These are phyloP conservation scores for Eucalyptus brandiana DNA, from an alignment of 345 rosid genomes.

Conservation along the genomic window DNA sequence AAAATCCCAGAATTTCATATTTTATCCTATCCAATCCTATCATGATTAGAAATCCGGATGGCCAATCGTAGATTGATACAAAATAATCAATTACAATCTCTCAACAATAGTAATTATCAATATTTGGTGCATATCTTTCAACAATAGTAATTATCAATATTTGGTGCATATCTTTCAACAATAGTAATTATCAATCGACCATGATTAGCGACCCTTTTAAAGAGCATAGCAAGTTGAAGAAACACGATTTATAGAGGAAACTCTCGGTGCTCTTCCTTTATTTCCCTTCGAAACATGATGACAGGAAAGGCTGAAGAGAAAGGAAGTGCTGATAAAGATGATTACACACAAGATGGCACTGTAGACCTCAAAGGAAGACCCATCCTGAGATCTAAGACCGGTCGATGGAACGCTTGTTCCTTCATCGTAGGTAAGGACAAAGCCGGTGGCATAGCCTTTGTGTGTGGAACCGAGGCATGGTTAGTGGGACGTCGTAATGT, in stretches of 20 bases:
- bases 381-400: conserved; percentile 28
- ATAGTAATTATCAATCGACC: not conserved
- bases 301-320: conserved; percentile 4
- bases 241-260: not conserved
- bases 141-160: not conserved
- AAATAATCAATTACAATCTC: too few species aligned
- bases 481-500: not conserved
- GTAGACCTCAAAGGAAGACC: conserved; percentile 41
- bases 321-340: conserved; percentile 3
- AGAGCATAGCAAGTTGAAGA: not conserved
- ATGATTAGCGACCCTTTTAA: not conserved
- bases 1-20: too few species aligned
- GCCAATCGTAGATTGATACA: too few species aligned
- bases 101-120: too few species aligned
- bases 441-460: not conserved
- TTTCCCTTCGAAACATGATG: not conserved
- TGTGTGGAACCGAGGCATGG: not conserved
- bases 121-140: too few species aligned
- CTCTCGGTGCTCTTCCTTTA: not conserved
- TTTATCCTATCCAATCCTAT: too few species aligned
- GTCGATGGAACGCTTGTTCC: conserved; percentile 43
- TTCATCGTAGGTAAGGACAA: conserved; percentile 27
- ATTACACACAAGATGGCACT: conserved; percentile 39
- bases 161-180: too few species aligned
- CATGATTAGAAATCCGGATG: too few species aligned